Conservation (phyloP, 2,329 filamentous ascomycete genomes). For the Calonectria pseudoturangicola region DNA sequence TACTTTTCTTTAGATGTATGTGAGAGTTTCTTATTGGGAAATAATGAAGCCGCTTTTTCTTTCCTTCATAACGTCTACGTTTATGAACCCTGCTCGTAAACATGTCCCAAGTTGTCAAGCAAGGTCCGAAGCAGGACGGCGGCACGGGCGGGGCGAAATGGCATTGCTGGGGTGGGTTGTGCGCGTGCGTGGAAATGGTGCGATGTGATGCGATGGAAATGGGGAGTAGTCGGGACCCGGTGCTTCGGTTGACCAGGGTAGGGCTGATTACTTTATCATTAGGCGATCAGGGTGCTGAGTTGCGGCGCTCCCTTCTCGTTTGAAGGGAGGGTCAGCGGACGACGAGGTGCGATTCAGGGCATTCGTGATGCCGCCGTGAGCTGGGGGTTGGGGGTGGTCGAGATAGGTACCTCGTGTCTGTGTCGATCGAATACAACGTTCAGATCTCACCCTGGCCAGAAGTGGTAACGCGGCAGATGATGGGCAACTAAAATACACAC, state of each 20-base stretch:
- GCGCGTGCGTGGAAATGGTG: conserved; percentile 31
- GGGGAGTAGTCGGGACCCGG: conserved; percentile 27
- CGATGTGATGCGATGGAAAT: conserved; percentile 33
- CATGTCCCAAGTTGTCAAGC: neutral
- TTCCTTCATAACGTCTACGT: neutral
- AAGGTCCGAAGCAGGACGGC: neutral
- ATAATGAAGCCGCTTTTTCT: neutral
- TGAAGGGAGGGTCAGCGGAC: neutral
- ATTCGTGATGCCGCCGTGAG: neutral
- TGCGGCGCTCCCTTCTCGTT: neutral
- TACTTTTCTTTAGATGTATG: neutral
- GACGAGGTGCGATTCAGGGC: neutral
- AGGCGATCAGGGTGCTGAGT: conserved; percentile 19
- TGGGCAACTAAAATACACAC: neutral
- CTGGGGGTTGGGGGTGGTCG: neutral
- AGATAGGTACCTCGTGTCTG: neutral
- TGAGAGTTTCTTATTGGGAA: conserved; percentile 10
- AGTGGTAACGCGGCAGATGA: neutral
- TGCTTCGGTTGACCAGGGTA: conserved; percentile 36
- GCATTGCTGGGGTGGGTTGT: conserved; percentile 10
- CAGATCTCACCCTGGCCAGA: neutral
- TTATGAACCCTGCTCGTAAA: neutral
- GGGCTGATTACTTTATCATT: conserved; percentile 10
- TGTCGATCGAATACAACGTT: conserved; percentile 1
- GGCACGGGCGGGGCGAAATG: conserved; percentile 7